A percentile compares a stretch with the other conserved stretches of the same genome.
These are phyloP conservation scores for Talaromyces nanjingensis DNA, from an alignment of 495 filamentous ascomycete species.

Conservation along the genomic window DNA sequence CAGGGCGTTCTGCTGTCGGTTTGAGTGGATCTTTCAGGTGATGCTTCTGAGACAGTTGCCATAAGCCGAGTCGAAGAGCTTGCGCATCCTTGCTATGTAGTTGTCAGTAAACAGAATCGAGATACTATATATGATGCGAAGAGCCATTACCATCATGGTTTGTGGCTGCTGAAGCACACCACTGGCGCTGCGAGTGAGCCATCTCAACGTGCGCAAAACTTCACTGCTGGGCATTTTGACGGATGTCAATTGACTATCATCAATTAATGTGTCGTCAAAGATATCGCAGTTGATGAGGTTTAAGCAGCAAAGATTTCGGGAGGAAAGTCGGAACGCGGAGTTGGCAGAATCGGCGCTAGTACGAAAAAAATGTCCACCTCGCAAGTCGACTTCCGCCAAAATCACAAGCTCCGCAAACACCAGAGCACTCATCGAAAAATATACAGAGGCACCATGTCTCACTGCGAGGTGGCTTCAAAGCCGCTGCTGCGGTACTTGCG, in stretches of 20 bases:
- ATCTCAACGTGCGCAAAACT: constrained; percentile 28
- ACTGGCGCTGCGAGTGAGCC: constrained; percentile 37
- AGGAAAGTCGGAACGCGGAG: constrained; percentile 4
- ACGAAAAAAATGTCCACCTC: constrained; percentile 14
- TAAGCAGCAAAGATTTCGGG: constrained; percentile 1
- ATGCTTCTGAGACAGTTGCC: constrained; percentile 58
- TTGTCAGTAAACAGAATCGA: constrained; percentile 3
- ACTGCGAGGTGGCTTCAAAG: constrained; percentile 61
- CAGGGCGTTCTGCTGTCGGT: constrained; percentile 22
- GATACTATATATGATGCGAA: constrained; percentile 8
- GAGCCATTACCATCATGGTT: constrained; percentile 37
- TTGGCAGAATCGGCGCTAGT: constrained; percentile 11
- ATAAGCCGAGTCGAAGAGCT: constrained; percentile 55
- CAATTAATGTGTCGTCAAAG: not conserved
- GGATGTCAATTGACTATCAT: not conserved
- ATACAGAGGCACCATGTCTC: constrained; percentile 46
- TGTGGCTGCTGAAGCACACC: constrained; percentile 36
- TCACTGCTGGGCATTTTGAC: constrained; percentile 34
- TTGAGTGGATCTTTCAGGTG: constrained; percentile 29
- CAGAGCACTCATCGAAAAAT: constrained; percentile 8
- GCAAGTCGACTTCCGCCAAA: not conserved
- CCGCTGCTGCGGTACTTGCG: constrained; percentile 59
- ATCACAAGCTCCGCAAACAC: constrained; percentile 16
- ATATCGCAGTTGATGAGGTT: not conserved
- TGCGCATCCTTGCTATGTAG: constrained; percentile 40